Evolutionary conservation across 2,329 filamentous ascomycete genomes (phyloP).

Genomic region (Ascochyta clinopodiicola): DNA sequence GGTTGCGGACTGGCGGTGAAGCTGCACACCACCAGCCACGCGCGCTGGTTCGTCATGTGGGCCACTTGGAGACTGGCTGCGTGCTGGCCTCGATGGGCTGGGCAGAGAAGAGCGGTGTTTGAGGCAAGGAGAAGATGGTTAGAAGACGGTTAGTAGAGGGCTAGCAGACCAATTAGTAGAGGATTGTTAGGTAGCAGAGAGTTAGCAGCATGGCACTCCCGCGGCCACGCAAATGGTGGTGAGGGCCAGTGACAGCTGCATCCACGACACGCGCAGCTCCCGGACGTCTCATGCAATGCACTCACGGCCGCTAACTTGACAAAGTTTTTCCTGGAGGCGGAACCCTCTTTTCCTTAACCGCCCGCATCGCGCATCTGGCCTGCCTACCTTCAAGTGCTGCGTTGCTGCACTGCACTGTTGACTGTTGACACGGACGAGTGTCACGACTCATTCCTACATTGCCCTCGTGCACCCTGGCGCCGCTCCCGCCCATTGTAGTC

Average conservation of each 20-base stretch:
- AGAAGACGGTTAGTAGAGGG: too few relatives aligned
- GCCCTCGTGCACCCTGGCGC: not conserved
- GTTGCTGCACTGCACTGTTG: slow-evolving; percentile 6
- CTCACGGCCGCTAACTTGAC: slow-evolving; percentile 27
- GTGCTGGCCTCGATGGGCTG: slow-evolving; percentile 17
- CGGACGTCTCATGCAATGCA: slow-evolving; percentile 23
- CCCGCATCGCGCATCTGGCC: slow-evolving; percentile 22
- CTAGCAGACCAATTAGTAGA: too few relatives aligned
- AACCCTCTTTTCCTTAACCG: slow-evolving; percentile 22
- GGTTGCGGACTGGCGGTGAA: slow-evolving; percentile 40
- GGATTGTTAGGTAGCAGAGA: too few relatives aligned
- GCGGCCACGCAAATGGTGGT: slow-evolving; percentile 1
- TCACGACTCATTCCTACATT: slow-evolving; percentile 13
- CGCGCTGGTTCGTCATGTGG: slow-evolving; percentile 8
- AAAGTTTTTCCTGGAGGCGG: slow-evolving; percentile 23
- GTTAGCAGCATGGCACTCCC: not conserved
- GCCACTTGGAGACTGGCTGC: slow-evolving; percentile 6
- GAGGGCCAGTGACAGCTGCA: slow-evolving; percentile 10
- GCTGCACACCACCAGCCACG: slow-evolving; percentile 19
- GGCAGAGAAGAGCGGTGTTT: slow-evolving; percentile 26
- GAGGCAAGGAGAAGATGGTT: slow-evolving; percentile 6
- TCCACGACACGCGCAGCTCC: slow-evolving; percentile 20
- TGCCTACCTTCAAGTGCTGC: slow-evolving; percentile 29
- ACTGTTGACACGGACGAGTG: slow-evolving; percentile 15
- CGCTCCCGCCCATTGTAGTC: slow-evolving; percentile 5